These are phyloP conservation scores for Massariosphaeria phaeospora DNA, from an alignment of 495 filamentous ascomycete genomes.

Conservation along the genomic window DNA sequence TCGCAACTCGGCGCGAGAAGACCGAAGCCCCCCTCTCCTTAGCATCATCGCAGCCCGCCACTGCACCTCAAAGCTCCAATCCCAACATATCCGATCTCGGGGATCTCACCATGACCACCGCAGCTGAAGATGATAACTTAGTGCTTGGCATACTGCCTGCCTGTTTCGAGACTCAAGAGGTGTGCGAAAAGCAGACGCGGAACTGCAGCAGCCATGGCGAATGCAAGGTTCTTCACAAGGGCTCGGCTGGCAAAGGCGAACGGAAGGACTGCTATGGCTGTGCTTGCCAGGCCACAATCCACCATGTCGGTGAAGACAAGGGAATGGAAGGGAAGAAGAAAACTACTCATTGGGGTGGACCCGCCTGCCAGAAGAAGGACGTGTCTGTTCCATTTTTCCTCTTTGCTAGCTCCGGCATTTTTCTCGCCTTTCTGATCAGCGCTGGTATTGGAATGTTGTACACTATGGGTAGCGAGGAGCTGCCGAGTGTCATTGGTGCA, in stretches of 20 bases:
- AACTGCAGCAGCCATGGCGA: constrained; percentile 30
- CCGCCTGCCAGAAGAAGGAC: constrained; percentile 88
- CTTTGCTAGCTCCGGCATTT: constrained; percentile 62
- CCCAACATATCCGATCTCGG: constrained; percentile 1
- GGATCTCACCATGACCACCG: constrained; percentile 1
- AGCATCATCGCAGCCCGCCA: constrained; percentile 7
- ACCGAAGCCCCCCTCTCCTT: constrained; percentile 32
- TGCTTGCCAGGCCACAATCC: constrained; percentile 54
- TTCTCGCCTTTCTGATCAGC: constrained; percentile 54
- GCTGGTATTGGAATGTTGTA: constrained; percentile 72
- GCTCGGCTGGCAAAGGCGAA: constrained; percentile 5
- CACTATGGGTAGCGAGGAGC: constrained; percentile 59
- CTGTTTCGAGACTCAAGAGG: constrained; percentile 20
- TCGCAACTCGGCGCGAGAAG: constrained; percentile 18
- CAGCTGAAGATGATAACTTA: constrained; percentile 2
- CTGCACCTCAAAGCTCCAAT: background rate
- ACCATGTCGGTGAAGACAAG: constrained; percentile 43
- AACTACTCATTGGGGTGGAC: constrained; percentile 69
- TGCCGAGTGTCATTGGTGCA: constrained; percentile 38
- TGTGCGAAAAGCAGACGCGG: constrained; percentile 20
- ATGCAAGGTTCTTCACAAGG: constrained; percentile 18
- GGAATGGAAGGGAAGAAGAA: constrained; percentile 45
- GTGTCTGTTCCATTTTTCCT: constrained; percentile 83
- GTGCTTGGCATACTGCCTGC: constrained; percentile 28
- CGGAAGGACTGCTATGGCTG: constrained; percentile 67